Evolutionary conservation across 2,329 filamentous ascomycete genomes (phyloP), one percentile per base, ranked within the genome.

Genomic region (Aspergillus fischeri): DNA sequence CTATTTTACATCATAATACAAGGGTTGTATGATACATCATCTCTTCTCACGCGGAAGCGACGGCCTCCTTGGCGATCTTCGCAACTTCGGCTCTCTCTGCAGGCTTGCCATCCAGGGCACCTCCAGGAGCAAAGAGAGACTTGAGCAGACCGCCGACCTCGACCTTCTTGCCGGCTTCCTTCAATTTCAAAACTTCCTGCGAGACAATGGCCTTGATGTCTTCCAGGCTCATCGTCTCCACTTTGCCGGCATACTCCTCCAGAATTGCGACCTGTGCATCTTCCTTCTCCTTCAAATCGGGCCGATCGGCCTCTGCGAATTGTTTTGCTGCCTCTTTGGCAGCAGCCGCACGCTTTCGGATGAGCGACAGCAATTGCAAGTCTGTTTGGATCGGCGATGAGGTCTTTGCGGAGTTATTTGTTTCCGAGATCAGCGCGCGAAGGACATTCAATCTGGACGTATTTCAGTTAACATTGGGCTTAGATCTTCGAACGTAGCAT

Each of bases 391-490:
- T 75, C 10, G 78, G 78, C 17, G 70, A 71, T 3, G 76, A 61
- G 21, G 76, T 75, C 68, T 79, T 80, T 53, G 74, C 70, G n/a
- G 76, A 72, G 61, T 80, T 79, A 65, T 78, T 80, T 62, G 75
- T 75, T 60, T 81, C 79, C 51, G 79, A 75, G 54, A 81, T 78
- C 57, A 81, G 67, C 49, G 75, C 73, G 38, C 79, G 77, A 20
- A 81, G 70, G 41, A 80, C 78, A 62, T 79, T 78, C 28, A 80
- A 67, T 61, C 78, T 80, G 42, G 52, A 53, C 54, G 42, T 45
- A 20, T 24, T 48, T 42, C 4, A 51, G 14, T 38, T 55, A 47
- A 53, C 41, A 24, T 32, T 52, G 24, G 20, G 25, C n/a, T 11
- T 47, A 3, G 44, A 21, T n/a, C 3, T 11, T 47, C 44, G 42